Conservation (phyloP, 371 early-diverging fungal genomes). For the Mortierella sp. region DNA sequence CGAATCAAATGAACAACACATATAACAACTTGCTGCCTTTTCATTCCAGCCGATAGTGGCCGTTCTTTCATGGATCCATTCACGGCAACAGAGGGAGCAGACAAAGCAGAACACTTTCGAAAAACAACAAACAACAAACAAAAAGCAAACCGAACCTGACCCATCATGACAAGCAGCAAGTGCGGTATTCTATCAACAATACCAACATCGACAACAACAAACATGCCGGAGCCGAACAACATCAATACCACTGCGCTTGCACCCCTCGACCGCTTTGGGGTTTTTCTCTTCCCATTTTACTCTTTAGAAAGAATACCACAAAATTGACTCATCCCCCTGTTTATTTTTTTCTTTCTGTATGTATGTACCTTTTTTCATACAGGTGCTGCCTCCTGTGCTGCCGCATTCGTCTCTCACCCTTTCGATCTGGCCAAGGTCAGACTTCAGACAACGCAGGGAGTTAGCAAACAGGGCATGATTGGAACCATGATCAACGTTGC, state of each 20-base stretch:
- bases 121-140: not conserved
- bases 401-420: constrained; percentile 75
- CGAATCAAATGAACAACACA: not conserved
- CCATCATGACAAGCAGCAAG: not conserved
- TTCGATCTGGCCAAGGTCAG: constrained; percentile 91
- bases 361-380: not conserved
- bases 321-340: not conserved
- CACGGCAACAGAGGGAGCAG: not conserved
- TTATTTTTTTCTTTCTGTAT: constrained; percentile 10
- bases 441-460: constrained; percentile 80
- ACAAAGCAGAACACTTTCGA: not conserved
- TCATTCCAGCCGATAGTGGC: not conserved
- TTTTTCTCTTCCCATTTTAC: not conserved
- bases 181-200: too few relatives aligned
- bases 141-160: not conserved
- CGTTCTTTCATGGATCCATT: not conserved
- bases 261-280: not conserved
- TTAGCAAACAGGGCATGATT: constrained; percentile 65
- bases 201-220: not conserved
- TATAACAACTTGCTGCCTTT: not conserved
- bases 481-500: constrained; percentile 67
- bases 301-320: not conserved
- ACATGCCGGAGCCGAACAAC: constrained; percentile 8
- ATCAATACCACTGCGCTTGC: not conserved
- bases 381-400: constrained; percentile 57